Evolutionary conservation across 176 grass and related monocot genomes (phyloP).

Genomic region (Ensete glaucum): DNA sequence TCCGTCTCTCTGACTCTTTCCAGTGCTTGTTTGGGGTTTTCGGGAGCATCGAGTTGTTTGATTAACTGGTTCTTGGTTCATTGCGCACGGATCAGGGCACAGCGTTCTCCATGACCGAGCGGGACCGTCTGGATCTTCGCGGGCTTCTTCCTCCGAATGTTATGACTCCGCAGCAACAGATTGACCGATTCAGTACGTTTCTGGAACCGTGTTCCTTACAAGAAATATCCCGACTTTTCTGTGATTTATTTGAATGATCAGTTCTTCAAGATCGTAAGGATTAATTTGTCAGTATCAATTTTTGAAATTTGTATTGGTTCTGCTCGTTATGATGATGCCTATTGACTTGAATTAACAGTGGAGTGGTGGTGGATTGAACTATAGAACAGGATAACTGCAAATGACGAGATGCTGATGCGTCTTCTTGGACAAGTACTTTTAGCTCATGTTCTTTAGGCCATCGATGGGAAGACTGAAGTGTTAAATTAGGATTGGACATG

Average conservation of each 20-base stretch:
- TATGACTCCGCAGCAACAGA: slow-evolving; percentile 72
- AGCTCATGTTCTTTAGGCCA: no score
- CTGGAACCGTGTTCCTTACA: background rate
- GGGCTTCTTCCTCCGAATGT: slow-evolving; percentile 93
- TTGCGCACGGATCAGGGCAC: slow-evolving; percentile 44
- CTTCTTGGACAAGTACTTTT: no score
- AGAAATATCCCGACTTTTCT: background rate
- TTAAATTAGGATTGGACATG: no score
- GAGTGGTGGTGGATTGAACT: no score
- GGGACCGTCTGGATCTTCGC: slow-evolving; percentile 84
- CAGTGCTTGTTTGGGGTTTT: background rate
- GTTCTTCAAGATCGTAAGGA: background rate
- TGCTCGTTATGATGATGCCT: no score
- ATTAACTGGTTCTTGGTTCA: background rate
- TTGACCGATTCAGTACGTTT: slow-evolving; percentile 84
- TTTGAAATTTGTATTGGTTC: background rate
- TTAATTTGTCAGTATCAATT: background rate
- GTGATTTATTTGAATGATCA: background rate
- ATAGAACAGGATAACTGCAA: no score
- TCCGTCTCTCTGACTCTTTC: background rate
- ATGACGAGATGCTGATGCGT: no score
- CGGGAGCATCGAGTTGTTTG: background rate
- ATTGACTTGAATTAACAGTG: background rate
- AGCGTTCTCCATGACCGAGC: slow-evolving; percentile 81
- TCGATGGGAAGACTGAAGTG: no score